Conservation (phyloP, 2,329 filamentous ascomycete genomes). For the Fusarium goolgardi region DNA sequence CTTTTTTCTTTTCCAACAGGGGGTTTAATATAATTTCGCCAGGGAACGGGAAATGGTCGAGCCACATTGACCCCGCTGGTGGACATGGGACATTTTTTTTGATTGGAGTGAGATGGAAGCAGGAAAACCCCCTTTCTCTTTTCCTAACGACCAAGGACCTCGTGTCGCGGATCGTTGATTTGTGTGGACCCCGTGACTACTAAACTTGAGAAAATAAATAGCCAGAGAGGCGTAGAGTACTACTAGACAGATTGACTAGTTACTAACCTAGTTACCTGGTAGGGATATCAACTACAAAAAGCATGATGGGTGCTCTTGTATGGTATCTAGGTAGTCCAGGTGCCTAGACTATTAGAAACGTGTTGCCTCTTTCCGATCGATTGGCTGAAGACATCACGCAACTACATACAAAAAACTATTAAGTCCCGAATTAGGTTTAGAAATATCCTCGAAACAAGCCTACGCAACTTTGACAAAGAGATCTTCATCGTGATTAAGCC, state of each 20-base stretch:
- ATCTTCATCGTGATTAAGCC: constrained; percentile 29
- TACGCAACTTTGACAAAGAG: constrained; percentile 9
- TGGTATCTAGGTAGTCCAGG: no score
- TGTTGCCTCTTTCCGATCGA: neutral
- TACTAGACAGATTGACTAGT: neutral
- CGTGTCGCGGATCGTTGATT: constrained; percentile 44
- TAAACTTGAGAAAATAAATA: neutral
- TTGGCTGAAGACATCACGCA: neutral
- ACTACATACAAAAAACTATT: neutral
- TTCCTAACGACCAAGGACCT: constrained; percentile 37
- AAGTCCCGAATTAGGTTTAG: constrained; percentile 8
- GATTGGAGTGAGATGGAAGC: constrained; percentile 42
- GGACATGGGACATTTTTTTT: constrained; percentile 1
- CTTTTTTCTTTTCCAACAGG: constrained; percentile 11
- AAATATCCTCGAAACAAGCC: constrained; percentile 5
- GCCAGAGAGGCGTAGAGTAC: constrained; percentile 19
- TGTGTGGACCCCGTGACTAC: constrained; percentile 25
- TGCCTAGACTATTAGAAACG: neutral
- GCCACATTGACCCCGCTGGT: constrained; percentile 42
- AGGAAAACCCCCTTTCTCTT: constrained; percentile 16
- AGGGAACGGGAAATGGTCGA: constrained; percentile 44
- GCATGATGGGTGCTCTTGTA: neutral
- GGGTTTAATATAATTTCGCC: constrained; percentile 43
- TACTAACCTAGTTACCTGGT: neutral
- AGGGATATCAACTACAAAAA: neutral